Evolutionary conservation across 208 protist genomes (phyloP).

Genomic region (Naegleria fowleri): DNA sequence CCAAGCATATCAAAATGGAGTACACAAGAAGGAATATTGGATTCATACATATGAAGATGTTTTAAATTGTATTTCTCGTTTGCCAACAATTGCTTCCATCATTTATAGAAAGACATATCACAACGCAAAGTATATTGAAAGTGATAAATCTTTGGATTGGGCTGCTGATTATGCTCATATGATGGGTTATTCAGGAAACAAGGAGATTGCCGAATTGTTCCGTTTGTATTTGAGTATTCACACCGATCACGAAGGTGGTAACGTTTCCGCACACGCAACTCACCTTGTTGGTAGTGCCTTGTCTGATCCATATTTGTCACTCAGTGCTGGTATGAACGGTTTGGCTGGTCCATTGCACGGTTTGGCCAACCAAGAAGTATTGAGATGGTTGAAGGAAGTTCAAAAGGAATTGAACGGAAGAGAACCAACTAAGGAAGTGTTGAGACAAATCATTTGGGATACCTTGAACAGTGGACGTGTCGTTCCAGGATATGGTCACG

Average conservation of each 20-base stretch:
- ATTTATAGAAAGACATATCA: constrained; percentile 80
- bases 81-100: constrained; percentile 72
- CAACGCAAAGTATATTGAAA: constrained; percentile 24
- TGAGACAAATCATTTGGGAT: constrained; percentile 79
- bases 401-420: constrained; percentile 51
- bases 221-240: constrained; percentile 93
- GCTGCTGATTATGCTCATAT: constrained; percentile 85
- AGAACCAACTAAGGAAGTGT: constrained; percentile 50
- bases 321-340: constrained; percentile 83
- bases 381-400: constrained; percentile 66
- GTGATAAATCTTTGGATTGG: constrained; percentile 77
- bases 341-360: constrained; percentile 95
- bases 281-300: constrained; percentile 91
- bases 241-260: constrained; percentile 91
- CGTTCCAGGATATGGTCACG: constrained; percentile 93
- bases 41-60: constrained; percentile 85
- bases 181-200: constrained; percentile 77
- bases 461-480: constrained; percentile 75
- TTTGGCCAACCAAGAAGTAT: constrained; percentile 94
- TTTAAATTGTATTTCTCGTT: constrained; percentile 78
- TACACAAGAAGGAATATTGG: constrained; percentile 91
- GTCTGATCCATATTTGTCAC: constrained; percentile 93
- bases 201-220: constrained; percentile 91
- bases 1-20: constrained; percentile 71
- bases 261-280: constrained; percentile 93